Percentiles rank a stretch among this genome's conserved stretches.
Evolutionary conservation across 2,329 filamentous ascomycete species (phyloP).

Genomic region (Colletotrichum sp.): DNA sequence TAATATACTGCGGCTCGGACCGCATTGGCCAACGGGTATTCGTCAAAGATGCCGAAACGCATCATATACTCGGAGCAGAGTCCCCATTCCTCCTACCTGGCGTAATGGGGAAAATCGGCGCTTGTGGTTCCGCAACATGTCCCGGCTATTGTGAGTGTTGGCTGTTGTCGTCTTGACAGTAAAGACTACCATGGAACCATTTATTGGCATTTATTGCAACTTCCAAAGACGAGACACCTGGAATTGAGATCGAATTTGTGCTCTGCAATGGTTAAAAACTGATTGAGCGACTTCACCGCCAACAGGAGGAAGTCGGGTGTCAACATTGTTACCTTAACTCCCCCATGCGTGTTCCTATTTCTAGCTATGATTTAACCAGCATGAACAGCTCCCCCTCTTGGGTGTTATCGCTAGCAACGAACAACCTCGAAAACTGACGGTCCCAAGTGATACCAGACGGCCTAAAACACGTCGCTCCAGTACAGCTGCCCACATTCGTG

Average conservation of each 20-base stretch:
- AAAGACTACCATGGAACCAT: neutral
- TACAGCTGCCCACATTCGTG: constrained; percentile 33
- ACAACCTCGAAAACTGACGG: constrained; percentile 23
- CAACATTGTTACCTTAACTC: neutral
- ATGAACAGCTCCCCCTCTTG: constrained; percentile 27
- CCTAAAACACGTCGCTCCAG: constrained; percentile 25
- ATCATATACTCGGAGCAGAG: constrained; percentile 33
- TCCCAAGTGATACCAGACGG: constrained; percentile 28
- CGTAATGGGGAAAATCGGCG: constrained; percentile 11
- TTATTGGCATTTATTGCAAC: neutral
- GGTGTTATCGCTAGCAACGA: constrained; percentile 28
- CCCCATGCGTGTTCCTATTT: neutral
- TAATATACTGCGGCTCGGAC: constrained; percentile 38
- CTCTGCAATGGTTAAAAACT: neutral
- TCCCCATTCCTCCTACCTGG: constrained; percentile 36
- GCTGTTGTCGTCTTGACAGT: neutral
- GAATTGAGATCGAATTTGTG: neutral
- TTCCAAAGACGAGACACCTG: neutral
- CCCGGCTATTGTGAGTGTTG: neutral
- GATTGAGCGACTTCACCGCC: neutral
- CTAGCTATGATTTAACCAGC: neutral
- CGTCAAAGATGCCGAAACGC: constrained; percentile 25
- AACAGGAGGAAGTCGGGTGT: neutral
- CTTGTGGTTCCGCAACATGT: neutral
- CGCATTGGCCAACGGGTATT: constrained; percentile 37